Percentiles rank a stretch among this genome's conserved stretches.
phyloP scores from a whole-genome alignment of 257 asterid species.

The Eustoma russellianum region DNA sequence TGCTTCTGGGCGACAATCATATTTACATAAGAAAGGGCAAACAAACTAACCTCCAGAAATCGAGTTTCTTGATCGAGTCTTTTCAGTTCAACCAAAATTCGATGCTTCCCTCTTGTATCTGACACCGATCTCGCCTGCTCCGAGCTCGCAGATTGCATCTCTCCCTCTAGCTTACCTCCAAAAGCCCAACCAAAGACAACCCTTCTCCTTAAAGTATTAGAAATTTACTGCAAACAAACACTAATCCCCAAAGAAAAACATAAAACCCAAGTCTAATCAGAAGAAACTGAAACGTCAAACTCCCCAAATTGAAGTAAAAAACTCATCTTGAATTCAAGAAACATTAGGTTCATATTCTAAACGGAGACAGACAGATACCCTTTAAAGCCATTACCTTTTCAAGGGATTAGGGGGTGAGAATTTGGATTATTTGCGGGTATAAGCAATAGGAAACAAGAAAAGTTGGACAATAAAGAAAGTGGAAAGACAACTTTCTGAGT shows the following conservation, averaged over 20 bases:
- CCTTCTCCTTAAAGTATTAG: neutral
- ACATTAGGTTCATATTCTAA: neutral
- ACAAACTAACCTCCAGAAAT: constrained; percentile 60
- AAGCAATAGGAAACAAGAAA: constrained; percentile 1
- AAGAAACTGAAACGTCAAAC: neutral
- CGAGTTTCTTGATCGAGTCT: constrained; percentile 93
- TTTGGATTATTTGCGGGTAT: neutral
- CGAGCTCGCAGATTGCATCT: constrained; percentile 64
- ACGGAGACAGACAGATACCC: neutral
- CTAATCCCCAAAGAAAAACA: neutral
- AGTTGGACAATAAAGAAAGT: neutral
- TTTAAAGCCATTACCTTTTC: no score
- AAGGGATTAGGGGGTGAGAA: neutral
- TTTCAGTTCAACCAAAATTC: constrained; percentile 86
- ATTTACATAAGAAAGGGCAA: neutral
- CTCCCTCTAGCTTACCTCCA: constrained; percentile 1
- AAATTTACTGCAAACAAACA: neutral
- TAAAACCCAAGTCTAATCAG: constrained; percentile 9
- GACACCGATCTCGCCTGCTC: constrained; percentile 47
- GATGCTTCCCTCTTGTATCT: constrained; percentile 85
- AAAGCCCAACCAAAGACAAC: neutral
- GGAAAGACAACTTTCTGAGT: constrained; percentile 8
- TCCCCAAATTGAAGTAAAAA: neutral
- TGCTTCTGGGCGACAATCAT: no score
- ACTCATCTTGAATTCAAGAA: neutral